Evolutionary conservation across 352 stramenopile genomes (phyloP), one percentile per base, ranked within the genome.

Genomic region (Phytophthora hybrid): DNA sequence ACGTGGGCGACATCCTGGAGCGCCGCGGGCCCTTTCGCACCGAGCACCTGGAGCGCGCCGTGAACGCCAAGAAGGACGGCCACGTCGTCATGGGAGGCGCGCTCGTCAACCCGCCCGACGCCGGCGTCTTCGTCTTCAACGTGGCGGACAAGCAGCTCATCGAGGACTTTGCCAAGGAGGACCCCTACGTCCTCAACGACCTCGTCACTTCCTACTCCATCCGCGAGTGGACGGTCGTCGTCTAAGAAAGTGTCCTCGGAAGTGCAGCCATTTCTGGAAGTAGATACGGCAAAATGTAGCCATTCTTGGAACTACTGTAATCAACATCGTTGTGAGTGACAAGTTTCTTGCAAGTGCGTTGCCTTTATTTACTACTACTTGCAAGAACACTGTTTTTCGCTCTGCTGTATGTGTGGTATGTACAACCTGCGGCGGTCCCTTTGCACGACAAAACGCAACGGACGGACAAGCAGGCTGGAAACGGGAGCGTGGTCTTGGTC

Each of bases 121-220:
- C 80, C 31, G 86, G 73, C 18, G 67, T 92, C 39, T 87, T 94
- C 66, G 69, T 94, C 58, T 92, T 94, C 73, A 79, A 80, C 26
- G 87, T 85, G 29, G 66, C 67, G 29, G 78, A 92, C 76, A 88
- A 85, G 63, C 53, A 73, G 37, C 54, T 85, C 13, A 80, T 94
- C 37, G 83, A 93, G 39, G 73, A 88, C 26, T 94, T 93, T 52
- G 88, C 76, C n/a, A 73, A 85, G 66, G 67, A 74, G 3, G 88
- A 94, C 70, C 84, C 85, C 39, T 94, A 94, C 64, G 83, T 94
- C 26, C 70, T 83, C 59, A 93, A 94, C 73, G 74, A 90, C 54
- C 83, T 94, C 65, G 85, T 93, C 26, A 88, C 82, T 31, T 73
- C 65, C 61, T 83, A 90, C 77, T 80, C 77, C 46, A 92, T 94